Base-by-base conservation (phyloP, 768 basidiomycete species). In the Clathrus columnatus region DNA sequence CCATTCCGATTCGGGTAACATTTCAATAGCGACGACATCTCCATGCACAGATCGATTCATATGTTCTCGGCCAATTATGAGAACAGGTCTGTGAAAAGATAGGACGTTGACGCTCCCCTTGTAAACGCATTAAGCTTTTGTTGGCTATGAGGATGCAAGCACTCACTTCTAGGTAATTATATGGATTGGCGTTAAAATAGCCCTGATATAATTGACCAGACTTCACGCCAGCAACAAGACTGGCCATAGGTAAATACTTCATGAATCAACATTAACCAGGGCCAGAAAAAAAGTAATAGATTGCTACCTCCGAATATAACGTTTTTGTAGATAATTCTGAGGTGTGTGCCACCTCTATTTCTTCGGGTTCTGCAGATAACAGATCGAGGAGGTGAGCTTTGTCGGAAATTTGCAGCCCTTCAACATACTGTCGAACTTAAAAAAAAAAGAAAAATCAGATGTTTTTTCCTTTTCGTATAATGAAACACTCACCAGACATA, bases 1-100 rank as follows among this genome's bases (percentile, higher is more conserved):
- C 96, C 96, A 99, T 61, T 97, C 86, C 2, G 72, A 78, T 69
- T 93, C 83, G 8, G 83, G 77, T 59, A 97, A 87, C 0, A 99
- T 73, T 67, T 97, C 84, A 8, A 99, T 83, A 0, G 83, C 91
- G 0, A 99, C 94, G 11, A 95, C 71, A 63, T 99, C 96, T 1
- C 96, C 94, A 29, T 95, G 79, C 8, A 97, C 89, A 0, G 93
- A 85, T 17, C 96, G 83, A 66, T 99, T 99, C 88, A 97, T 96
- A 59, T 91, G 84, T 68, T 93, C 86, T 26, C 93, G 77, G 0
- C 94, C 94, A 27, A 90, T 77, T 4, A 99, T 74, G 1, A 98
- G 75, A 7, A 98, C 75, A 0, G 90, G 84, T 64, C 88, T 91
- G 27, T 74, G 71, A 61, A 87, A 87, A 0, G 76, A 78, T 1